Conservation (phyloP, 805 yeast species). For the Kluyveromyces wickerhamii region DNA sequence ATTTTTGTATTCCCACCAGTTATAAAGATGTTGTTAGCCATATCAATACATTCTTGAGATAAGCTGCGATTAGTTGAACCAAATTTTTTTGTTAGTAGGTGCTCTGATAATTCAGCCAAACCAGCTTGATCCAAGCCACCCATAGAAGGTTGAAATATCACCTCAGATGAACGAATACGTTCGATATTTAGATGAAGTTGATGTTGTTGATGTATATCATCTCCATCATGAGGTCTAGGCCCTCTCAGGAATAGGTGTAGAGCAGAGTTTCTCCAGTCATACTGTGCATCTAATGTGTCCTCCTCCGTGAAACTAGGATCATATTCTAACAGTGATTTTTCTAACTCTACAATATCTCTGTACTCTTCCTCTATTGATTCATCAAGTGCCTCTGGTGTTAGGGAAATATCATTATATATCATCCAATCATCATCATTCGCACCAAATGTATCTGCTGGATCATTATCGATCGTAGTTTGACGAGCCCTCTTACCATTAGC, state of each 20-base stretch:
- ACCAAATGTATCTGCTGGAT: constrained; percentile 90
- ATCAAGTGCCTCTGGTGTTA: constrained; percentile 53
- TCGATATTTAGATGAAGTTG: constrained; percentile 89
- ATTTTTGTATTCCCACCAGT: constrained; percentile 80
- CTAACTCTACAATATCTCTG: constrained; percentile 50
- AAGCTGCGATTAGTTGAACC: constrained; percentile 48
- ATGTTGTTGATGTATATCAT: constrained; percentile 76
- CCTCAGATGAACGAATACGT: constrained; percentile 86
- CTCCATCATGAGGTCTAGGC: constrained; percentile 77
- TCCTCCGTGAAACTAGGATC: constrained; percentile 85
- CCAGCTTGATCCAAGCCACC: constrained; percentile 97
- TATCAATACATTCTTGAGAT: constrained; percentile 15
- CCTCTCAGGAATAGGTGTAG: constrained; percentile 86
- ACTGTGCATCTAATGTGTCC: constrained; percentile 72
- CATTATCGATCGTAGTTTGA: constrained; percentile 72
- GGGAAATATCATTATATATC: constrained; percentile 74
- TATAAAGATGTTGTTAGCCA: constrained; percentile 56
- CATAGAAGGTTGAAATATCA: constrained; percentile 83
- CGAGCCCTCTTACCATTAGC: constrained; percentile 40
- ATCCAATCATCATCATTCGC: constrained; percentile 96
- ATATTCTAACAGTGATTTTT: constrained; percentile 64
- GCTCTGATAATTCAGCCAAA: constrained; percentile 66
- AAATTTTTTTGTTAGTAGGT: constrained; percentile 52
- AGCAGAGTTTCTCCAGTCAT: constrained; percentile 75
- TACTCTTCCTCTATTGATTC: constrained; percentile 75